These are phyloP conservation scores for Arabis alpina DNA, from an alignment of 345 rosid species.

Conservation along the genomic window DNA sequence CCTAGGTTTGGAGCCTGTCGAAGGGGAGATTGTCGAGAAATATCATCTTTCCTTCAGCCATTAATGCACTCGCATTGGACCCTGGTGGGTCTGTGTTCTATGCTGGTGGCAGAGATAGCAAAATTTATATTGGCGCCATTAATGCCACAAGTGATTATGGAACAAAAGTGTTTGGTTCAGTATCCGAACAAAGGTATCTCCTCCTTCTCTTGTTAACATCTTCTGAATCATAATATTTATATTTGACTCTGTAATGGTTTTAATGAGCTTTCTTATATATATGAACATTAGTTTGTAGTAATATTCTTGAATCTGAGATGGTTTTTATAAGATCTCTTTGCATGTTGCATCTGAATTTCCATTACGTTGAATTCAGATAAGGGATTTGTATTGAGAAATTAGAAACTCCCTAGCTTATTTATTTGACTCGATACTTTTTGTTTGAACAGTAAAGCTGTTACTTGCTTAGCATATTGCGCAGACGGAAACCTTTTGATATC, in stretches of 20 bases:
- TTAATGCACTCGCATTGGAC: slow-evolving; percentile 78
- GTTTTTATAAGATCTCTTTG: background rate
- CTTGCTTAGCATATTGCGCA: slow-evolving; percentile 67
- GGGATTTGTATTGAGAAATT: background rate
- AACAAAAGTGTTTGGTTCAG: slow-evolving; percentile 63
- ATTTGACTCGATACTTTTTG: slow-evolving; percentile 15
- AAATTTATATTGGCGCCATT: slow-evolving; percentile 72
- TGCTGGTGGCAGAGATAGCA: slow-evolving; percentile 87
- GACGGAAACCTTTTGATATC: slow-evolving; percentile 64
- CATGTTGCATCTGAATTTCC: slow-evolving; percentile 12
- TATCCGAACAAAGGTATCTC: slow-evolving; percentile 67
- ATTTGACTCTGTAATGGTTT: background rate
- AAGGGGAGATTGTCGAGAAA: slow-evolving; percentile 64
- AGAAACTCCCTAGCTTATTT: background rate
- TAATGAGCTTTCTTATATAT: background rate
- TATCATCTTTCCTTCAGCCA: slow-evolving; percentile 68
- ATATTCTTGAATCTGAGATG: slow-evolving; percentile 12
- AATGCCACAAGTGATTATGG: slow-evolving; percentile 61
- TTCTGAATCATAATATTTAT: background rate
- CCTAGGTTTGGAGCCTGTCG: slow-evolving; percentile 84
- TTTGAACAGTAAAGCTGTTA: slow-evolving; percentile 67
- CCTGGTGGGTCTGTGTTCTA: slow-evolving; percentile 83
- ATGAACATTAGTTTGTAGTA: slow-evolving; percentile 9
- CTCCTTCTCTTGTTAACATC: slow-evolving; percentile 22
- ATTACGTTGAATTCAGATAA: background rate